phyloP scores from a whole-genome alignment of 2,329 filamentous ascomycete genomes.

The Sordariomycetes sp. region DNA sequence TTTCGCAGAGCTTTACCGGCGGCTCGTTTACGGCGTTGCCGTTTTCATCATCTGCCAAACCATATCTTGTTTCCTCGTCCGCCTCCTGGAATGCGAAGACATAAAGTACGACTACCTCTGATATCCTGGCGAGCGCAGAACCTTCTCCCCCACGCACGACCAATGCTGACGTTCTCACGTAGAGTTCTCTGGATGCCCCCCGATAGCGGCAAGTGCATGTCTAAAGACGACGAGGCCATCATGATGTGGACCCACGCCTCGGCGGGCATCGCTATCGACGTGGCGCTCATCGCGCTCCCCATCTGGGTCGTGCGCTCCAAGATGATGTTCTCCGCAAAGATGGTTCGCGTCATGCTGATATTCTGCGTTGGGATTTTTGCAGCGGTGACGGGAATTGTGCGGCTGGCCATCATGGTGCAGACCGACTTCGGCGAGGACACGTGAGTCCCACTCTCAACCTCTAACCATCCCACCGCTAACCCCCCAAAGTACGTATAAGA shows the following conservation, averaged over 20 bases:
- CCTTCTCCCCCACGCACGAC: neutral
- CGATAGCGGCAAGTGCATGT: conserved; percentile 13
- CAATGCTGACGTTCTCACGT: neutral
- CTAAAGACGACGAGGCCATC: conserved; percentile 9
- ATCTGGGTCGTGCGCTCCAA: conserved; percentile 21
- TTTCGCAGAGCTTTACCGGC: neutral
- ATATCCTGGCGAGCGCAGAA: no score
- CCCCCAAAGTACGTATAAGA: conserved; percentile 19
- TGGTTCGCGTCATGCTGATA: conserved; percentile 19
- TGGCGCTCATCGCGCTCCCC: conserved; percentile 18
- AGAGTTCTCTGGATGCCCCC: conserved; percentile 10
- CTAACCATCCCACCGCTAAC: neutral
- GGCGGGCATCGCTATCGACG: conserved; percentile 18
- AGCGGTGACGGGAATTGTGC: conserved; percentile 21
- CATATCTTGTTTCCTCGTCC: conserved; percentile 9
- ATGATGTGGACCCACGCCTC: conserved; percentile 20
- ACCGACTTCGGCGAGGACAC: conserved; percentile 15
- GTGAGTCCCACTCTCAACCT: conserved; percentile 12
- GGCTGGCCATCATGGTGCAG: conserved; percentile 19
- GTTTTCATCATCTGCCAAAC: conserved; percentile 9
- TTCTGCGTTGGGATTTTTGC: conserved; percentile 23
- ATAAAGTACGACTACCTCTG: conserved; percentile 6
- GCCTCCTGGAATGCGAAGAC: conserved; percentile 11
- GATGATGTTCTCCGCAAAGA: conserved; percentile 19
- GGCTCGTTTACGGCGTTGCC: conserved; percentile 6